These are phyloP conservation scores for Boletus coccyginus DNA, from an alignment of 768 basidiomycete genomes.

Conservation along the genomic window DNA sequence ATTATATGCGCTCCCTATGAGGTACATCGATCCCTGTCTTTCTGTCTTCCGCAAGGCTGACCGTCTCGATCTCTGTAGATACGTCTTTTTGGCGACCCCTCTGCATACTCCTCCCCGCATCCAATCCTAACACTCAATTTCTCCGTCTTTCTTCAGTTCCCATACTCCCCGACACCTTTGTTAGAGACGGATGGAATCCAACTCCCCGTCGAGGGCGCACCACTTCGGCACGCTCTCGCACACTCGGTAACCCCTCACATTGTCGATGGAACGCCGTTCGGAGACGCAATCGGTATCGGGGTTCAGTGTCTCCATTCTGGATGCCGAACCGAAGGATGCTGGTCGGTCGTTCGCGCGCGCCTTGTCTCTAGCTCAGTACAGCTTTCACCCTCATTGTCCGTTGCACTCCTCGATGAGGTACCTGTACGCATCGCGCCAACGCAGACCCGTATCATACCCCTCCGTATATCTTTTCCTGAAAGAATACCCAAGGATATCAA, in stretches of 20 bases:
- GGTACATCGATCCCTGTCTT: constrained; percentile 34
- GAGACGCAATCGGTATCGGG: constrained; percentile 64
- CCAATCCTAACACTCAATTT: constrained; percentile 61
- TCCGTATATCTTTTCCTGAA: constrained; percentile 35
- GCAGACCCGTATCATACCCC: constrained; percentile 60
- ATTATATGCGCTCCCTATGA: constrained; percentile 85
- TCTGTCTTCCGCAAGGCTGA: background rate
- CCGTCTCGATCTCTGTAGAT: constrained; percentile 46
- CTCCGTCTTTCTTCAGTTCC: constrained; percentile 40
- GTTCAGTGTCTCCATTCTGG: constrained; percentile 43
- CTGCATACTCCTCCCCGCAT: constrained; percentile 32
- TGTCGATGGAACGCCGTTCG: constrained; percentile 73
- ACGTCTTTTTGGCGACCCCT: constrained; percentile 79
- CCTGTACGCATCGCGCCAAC: constrained; percentile 50
- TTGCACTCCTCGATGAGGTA: constrained; percentile 15
- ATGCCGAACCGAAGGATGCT: constrained; percentile 38
- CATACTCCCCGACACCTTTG: background rate
- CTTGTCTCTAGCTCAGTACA: background rate
- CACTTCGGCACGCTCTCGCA: constrained; percentile 42
- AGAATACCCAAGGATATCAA: constrained; percentile 35
- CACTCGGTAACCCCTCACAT: constrained; percentile 67
- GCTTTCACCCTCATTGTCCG: constrained; percentile 16
- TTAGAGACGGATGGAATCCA: background rate
- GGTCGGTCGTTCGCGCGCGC: constrained; percentile 42
- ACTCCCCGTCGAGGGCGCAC: background rate